These are phyloP conservation scores for Diaporthe velutina DNA, from an alignment of 2,329 filamentous ascomycete species.

Conservation along the genomic window DNA sequence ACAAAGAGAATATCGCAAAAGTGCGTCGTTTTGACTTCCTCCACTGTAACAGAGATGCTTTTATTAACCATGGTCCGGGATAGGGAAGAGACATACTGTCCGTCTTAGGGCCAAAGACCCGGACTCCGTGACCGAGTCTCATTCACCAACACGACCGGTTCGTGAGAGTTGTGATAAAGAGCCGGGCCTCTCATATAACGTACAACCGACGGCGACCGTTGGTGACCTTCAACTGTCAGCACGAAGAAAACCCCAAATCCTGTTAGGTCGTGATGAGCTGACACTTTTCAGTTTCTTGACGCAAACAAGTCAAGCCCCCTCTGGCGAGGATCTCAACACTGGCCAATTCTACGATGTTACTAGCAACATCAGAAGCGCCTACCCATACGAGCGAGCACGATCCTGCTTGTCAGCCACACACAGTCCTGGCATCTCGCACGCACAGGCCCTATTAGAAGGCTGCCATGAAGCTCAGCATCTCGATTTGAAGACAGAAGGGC, in stretches of 20 bases:
- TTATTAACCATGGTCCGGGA: not conserved
- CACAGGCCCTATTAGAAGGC: not conserved
- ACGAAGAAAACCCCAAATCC: not conserved
- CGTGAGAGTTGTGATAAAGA: not conserved
- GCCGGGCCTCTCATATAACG: not conserved
- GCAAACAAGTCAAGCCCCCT: not conserved
- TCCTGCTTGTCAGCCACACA: not conserved
- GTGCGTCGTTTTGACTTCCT: not conserved
- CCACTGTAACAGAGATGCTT: not conserved
- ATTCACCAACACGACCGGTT: not conserved
- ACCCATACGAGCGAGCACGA: not conserved
- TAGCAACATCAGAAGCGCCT: not conserved
- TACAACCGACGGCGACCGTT: not conserved
- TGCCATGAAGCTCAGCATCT: not conserved
- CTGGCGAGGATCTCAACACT: not conserved
- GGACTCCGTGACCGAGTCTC: not conserved
- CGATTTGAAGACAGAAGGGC: not conserved
- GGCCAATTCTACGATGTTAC: not conserved
- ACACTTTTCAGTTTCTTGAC: not conserved
- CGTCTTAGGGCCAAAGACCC: not conserved
- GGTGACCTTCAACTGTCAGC: not conserved
- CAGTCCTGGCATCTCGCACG: not conserved
- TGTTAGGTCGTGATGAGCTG: not conserved
- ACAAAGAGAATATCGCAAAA: constrained; percentile 10
- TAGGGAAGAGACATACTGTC: not conserved